phyloP scores from a whole-genome alignment of 768 basidiomycete species.

The Lactifluus subvellereus region DNA sequence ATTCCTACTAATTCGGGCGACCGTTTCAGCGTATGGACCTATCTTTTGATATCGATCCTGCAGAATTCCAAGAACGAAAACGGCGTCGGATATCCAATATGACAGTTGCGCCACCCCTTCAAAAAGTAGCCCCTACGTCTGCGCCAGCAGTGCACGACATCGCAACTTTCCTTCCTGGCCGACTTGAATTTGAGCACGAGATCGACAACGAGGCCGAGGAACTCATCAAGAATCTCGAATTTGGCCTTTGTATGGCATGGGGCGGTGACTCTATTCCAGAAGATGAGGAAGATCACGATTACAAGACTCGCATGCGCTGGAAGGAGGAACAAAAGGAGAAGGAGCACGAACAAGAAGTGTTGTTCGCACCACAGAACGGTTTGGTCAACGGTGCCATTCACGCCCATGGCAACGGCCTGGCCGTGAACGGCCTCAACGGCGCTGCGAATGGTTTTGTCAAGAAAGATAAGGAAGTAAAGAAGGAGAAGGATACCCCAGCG shows the following conservation, averaged over 20 bases:
- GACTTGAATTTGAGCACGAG: conserved; percentile 98
- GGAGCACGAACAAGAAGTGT: conserved; percentile 28
- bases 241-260: conserved; percentile 79
- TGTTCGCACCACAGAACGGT: conserved; percentile 5
- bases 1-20: conserved; percentile 17
- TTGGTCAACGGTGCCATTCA: conserved; percentile 31
- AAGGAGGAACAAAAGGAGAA: conserved; percentile 36
- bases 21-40: conserved; percentile 38
- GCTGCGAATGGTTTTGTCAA: conserved; percentile 29
- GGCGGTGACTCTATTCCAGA: conserved; percentile 79
- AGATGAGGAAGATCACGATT: conserved; percentile 72
- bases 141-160: conserved; percentile 91
- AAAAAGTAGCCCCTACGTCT: conserved; percentile 78
- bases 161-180: conserved; percentile 87
- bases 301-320: conserved; percentile 45
- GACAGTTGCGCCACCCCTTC: conserved; percentile 48
- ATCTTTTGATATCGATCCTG: conserved; percentile 65
- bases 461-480: conserved; percentile 42
- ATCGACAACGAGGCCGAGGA: conserved; percentile 96
- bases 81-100: conserved; percentile 82
- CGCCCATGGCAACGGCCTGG: conserved; percentile 31
- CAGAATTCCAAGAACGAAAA: conserved; percentile 85
- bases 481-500: conserved; percentile 20
- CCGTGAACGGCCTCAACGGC: conserved; percentile 35
- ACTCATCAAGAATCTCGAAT: conserved; percentile 91